phyloP scores from a whole-genome alignment of 352 stramenopile genomes.

The Phytophthora idaei region DNA sequence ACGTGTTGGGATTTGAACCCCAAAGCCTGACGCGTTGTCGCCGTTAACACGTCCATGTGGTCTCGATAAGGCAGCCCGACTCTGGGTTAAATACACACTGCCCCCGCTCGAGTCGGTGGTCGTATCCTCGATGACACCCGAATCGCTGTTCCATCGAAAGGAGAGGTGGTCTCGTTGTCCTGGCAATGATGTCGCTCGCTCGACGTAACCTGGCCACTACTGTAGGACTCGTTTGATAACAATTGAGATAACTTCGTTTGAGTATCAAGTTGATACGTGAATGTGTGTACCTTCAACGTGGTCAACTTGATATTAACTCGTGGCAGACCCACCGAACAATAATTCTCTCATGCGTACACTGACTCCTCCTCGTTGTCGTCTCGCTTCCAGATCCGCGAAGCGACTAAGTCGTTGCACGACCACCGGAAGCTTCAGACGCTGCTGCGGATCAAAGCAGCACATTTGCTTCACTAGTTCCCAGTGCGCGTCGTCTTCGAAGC shows the following conservation, averaged over 20 bases:
- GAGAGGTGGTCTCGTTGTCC: constrained; percentile 17
- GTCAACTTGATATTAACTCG: constrained; percentile 15
- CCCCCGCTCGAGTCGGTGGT: not conserved
- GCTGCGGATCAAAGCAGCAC: constrained; percentile 38
- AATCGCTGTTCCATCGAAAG: constrained; percentile 8
- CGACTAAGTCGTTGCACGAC: constrained; percentile 39
- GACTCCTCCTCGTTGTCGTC: constrained; percentile 28
- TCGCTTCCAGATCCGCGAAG: constrained; percentile 32
- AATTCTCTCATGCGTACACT: constrained; percentile 28
- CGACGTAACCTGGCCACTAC: not conserved
- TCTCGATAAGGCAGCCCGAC: constrained; percentile 20
- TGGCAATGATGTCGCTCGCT: constrained; percentile 21
- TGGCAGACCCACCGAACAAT: constrained; percentile 28
- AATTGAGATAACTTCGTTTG: not conserved
- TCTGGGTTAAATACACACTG: constrained; percentile 3
- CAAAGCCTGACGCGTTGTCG: constrained; percentile 20
- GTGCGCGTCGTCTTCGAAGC: constrained; percentile 30
- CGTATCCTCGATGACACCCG: not conserved
- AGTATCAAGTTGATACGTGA: not conserved
- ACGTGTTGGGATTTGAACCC: constrained; percentile 22
- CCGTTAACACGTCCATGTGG: constrained; percentile 30
- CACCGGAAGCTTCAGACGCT: constrained; percentile 38
- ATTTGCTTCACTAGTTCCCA: constrained; percentile 39
- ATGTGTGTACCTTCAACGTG: not conserved
- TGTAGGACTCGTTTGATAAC: not conserved